Evolutionary conservation across 2,329 filamentous ascomycete genomes (phyloP).

Genomic region (Pseudonectria foliicola): DNA sequence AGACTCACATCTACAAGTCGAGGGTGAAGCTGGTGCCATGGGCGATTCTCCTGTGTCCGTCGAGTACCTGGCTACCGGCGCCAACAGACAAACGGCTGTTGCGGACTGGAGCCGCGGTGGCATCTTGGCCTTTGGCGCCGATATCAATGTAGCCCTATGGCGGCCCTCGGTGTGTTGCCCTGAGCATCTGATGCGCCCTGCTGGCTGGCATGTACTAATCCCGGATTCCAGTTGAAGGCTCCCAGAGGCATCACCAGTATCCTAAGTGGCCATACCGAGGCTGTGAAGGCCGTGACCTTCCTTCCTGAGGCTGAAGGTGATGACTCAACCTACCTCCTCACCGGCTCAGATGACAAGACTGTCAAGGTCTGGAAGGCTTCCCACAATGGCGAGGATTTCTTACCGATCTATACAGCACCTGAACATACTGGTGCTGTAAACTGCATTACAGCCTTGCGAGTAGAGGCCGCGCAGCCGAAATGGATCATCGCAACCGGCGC

Average conservation of each 20-base stretch:
- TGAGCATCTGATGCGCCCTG: slow-evolving; percentile 3
- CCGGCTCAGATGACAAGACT: slow-evolving; percentile 73
- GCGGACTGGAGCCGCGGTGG: slow-evolving; percentile 79
- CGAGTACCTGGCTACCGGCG: slow-evolving; percentile 66
- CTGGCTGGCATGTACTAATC: slow-evolving; percentile 2
- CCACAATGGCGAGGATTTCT: slow-evolving; percentile 19
- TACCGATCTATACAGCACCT: slow-evolving; percentile 44
- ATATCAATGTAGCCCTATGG: slow-evolving; percentile 87
- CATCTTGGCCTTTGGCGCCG: slow-evolving; percentile 79
- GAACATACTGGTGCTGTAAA: slow-evolving; percentile 74
- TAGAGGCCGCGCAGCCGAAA: slow-evolving; percentile 19
- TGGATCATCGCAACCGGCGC: slow-evolving; percentile 68
- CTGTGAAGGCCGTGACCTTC: slow-evolving; percentile 80
- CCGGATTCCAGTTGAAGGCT: slow-evolving; percentile 24
- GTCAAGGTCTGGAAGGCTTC: slow-evolving; percentile 62
- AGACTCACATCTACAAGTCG: slow-evolving; percentile 22
- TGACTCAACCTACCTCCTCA: slow-evolving; percentile 55
- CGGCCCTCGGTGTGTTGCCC: slow-evolving; percentile 57
- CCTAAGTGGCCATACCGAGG: slow-evolving; percentile 68
- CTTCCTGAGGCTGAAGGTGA: slow-evolving; percentile 45
- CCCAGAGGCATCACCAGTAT: slow-evolving; percentile 56
- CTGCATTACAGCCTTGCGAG: slow-evolving; percentile 44
- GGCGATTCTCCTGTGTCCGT: slow-evolving; percentile 27
- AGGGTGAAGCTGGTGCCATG: slow-evolving; percentile 18
- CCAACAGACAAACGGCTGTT: slow-evolving; percentile 81